phyloP scores from a whole-genome alignment of 2,329 filamentous ascomycete genomes.

The Pseudonectria buxi region DNA sequence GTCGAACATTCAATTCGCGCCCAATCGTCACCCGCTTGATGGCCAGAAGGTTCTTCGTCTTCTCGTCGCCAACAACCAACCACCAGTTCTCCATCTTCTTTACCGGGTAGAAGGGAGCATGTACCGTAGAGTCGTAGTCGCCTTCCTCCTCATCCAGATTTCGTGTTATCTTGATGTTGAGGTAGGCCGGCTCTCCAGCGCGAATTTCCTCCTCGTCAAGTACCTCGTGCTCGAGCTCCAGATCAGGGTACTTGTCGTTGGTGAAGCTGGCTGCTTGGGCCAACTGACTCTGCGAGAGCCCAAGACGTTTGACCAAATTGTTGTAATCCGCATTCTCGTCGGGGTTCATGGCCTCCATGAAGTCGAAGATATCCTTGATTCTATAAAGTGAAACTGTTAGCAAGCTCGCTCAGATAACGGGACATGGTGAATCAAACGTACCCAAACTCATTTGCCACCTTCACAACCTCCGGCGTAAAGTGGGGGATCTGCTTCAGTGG shows the following conservation, averaged over 20 bases:
- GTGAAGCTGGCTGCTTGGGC: conserved; percentile 89
- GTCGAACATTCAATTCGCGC: conserved; percentile 64
- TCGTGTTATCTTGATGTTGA: conserved; percentile 78
- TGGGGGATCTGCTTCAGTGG: conserved; percentile 97
- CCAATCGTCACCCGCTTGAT: conserved; percentile 93
- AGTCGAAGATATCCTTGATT: conserved; percentile 92
- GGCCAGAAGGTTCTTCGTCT: conserved; percentile 75
- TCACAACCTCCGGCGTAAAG: conserved; percentile 76
- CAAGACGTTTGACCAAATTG: conserved; percentile 68
- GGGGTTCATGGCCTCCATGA: conserved; percentile 98
- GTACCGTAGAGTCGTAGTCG: conserved; percentile 74
- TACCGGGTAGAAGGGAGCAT: conserved; percentile 87
- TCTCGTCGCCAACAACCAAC: conserved; percentile 92
- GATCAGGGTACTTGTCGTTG: conserved; percentile 91
- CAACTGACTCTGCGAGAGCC: conserved; percentile 74
- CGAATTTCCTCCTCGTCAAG: conserved; percentile 74
- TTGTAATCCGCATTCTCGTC: conserved; percentile 81
- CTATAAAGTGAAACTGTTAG: conserved; percentile 37
- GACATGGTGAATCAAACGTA: conserved; percentile 35
- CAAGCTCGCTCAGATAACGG: neutral
- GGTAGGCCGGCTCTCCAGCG: conserved; percentile 72
- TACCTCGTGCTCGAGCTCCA: conserved; percentile 84
- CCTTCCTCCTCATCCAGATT: conserved; percentile 63
- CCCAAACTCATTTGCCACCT: conserved; percentile 72
- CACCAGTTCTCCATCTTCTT: conserved; percentile 98